A percentile compares a stretch with the other conserved stretches of the same genome.
Evolutionary conservation across 2,329 filamentous ascomycete species (phyloP).

Genomic region (Aspergillus flavus): DNA sequence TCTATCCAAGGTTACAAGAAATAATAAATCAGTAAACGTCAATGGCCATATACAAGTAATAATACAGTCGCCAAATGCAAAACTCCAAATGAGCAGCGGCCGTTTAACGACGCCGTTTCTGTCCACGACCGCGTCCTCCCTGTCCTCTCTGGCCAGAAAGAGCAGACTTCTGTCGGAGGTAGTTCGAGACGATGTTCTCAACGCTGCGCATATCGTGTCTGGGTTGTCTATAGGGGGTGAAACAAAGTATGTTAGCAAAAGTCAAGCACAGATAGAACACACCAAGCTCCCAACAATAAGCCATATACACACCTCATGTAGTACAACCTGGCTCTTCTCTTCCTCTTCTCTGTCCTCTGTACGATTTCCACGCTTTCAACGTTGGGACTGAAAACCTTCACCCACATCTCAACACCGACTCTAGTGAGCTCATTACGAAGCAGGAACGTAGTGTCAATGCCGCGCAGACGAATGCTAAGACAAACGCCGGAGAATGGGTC

Average conservation of each 20-base stretch:
- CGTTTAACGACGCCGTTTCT: constrained; percentile 25
- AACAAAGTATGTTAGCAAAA: constrained; percentile 16
- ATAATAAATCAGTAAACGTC: constrained; percentile 14
- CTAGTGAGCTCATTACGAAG: constrained; percentile 84
- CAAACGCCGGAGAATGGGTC: constrained; percentile 91
- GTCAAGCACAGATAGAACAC: neutral
- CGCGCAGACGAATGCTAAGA: constrained; percentile 82
- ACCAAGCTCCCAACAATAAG: neutral
- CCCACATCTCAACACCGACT: constrained; percentile 94
- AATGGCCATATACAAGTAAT: constrained; percentile 29
- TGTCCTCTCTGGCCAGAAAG: constrained; percentile 35
- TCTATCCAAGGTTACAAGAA: constrained; percentile 10
- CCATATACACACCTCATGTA: constrained; percentile 69
- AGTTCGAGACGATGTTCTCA: constrained; percentile 74
- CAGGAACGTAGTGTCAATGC: constrained; percentile 84
- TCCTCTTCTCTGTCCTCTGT: constrained; percentile 80
- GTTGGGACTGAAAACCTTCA: constrained; percentile 89
- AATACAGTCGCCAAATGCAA: constrained; percentile 32
- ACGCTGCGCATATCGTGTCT: constrained; percentile 87
- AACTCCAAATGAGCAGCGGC: constrained; percentile 13
- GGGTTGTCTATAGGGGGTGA: constrained; percentile 55
- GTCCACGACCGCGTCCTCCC: constrained; percentile 15
- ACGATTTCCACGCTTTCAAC: constrained; percentile 92
- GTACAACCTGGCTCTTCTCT: constrained; percentile 82
- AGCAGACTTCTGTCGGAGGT: constrained; percentile 57